Evolutionary conservation across 306 rosid genomes (phyloP).

Genomic region (Inga laurina): DNA sequence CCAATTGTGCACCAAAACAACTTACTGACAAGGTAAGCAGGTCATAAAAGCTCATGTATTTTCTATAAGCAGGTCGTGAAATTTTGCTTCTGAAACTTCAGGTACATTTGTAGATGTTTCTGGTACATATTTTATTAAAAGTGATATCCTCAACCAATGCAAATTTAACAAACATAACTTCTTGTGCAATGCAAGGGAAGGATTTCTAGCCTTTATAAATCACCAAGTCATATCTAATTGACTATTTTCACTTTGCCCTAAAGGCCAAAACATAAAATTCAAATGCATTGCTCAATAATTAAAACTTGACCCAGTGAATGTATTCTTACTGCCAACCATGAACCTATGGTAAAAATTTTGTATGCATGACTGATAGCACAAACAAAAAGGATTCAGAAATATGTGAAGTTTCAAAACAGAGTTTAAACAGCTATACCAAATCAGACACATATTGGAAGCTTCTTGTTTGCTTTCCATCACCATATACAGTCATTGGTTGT

Average conservation of each 20-base stretch:
- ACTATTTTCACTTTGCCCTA: conserved; percentile 2
- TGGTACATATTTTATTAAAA: not conserved
- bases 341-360: not conserved
- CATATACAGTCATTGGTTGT: conserved; percentile 89
- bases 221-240: not conserved
- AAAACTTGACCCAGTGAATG: conserved; percentile 20
- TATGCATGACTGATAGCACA: not conserved
- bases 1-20: conserved; percentile 16
- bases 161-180: not conserved
- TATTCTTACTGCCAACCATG: conserved; percentile 8
- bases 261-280: not conserved
- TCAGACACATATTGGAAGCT: conserved; percentile 98
- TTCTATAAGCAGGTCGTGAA: not conserved
- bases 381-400: conserved; percentile 12
- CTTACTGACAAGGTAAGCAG: not conserved
- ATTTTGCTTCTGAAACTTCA: not conserved
- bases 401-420: not conserved
- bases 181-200: not conserved
- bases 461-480: conserved; percentile 96
- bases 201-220: not conserved
- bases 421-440: conserved; percentile 52
- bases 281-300: conserved; percentile 6
- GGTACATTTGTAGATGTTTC: not conserved
- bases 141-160: not conserved
- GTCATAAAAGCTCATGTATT: conserved; percentile 11